phyloP scores from a whole-genome alignment of 2,329 filamentous ascomycete species.

The Phaeophleospora eucalypticola region DNA sequence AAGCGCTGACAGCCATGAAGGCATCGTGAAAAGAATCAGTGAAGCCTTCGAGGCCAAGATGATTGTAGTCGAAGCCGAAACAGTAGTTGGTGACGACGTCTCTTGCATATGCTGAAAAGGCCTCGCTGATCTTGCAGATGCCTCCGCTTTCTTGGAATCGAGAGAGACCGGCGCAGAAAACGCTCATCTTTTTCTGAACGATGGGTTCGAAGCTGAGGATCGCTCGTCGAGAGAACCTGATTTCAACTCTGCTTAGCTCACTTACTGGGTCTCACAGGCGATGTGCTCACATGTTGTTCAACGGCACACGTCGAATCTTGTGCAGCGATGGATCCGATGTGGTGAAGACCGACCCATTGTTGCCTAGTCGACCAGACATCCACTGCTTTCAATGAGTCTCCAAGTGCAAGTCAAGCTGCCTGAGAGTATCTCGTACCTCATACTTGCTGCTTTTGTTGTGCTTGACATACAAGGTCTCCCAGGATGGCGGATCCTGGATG shows the following conservation, averaged over 20 bases:
- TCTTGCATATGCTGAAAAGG: conserved; percentile 15
- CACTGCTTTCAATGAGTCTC: too few species aligned
- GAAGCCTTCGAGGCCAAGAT: conserved; percentile 15
- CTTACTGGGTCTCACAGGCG: too few species aligned
- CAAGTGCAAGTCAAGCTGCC: background rate
- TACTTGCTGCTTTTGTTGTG: conserved; percentile 16
- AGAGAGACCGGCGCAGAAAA: conserved; percentile 14
- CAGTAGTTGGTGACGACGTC: conserved; percentile 21
- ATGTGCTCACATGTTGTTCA: conserved; percentile 22
- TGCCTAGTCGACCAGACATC: conserved; percentile 16
- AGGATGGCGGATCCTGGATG: conserved; percentile 36
- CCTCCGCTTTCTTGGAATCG: conserved; percentile 12
- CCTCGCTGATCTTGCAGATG: conserved; percentile 15
- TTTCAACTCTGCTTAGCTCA: too few species aligned
- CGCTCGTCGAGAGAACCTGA: conserved; percentile 17
- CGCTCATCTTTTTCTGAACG: conserved; percentile 13
- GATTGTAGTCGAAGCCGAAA: conserved; percentile 19
- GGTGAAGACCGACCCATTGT: conserved; percentile 15
- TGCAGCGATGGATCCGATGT: conserved; percentile 14
- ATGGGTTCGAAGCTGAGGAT: conserved; percentile 16
- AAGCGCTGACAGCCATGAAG: conserved; percentile 15
- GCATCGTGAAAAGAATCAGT: conserved; percentile 18
- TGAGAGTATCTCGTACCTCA: too few species aligned
- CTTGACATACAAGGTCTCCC: conserved; percentile 26
- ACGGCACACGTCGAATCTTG: conserved; percentile 11